phyloP scores from a whole-genome alignment of 2,329 filamentous ascomycete species.

The Hypomyces rosellus region DNA sequence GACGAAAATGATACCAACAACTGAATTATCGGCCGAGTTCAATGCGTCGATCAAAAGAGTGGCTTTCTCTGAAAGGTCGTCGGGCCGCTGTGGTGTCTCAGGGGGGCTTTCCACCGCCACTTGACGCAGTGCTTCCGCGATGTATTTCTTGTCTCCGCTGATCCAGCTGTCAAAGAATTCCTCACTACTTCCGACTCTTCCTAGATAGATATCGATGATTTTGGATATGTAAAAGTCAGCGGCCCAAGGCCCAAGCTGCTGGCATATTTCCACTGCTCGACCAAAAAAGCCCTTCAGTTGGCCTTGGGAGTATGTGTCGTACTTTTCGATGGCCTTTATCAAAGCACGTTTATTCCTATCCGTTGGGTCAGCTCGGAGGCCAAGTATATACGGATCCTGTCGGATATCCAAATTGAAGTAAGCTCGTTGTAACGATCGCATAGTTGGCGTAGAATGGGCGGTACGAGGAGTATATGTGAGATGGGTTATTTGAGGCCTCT shows the following conservation, averaged over 20 bases:
- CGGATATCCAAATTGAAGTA: constrained; percentile 45
- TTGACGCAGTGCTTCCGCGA: constrained; percentile 40
- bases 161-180: constrained; percentile 35
- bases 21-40: constrained; percentile 32
- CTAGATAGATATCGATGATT: constrained; percentile 34
- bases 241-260: constrained; percentile 62
- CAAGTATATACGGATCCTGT: constrained; percentile 54
- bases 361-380: constrained; percentile 36
- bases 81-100: constrained; percentile 8
- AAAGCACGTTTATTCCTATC: constrained; percentile 36
- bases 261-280: constrained; percentile 43
- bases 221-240: constrained; percentile 57
- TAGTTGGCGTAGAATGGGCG: constrained; percentile 24
- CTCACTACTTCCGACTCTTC: constrained; percentile 14
- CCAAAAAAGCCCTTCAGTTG: constrained; percentile 51
- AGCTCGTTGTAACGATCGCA: constrained; percentile 38
- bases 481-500: constrained; percentile 52
- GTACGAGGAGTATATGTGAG: constrained; percentile 24
- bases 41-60: constrained; percentile 47
- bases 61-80: constrained; percentile 52
- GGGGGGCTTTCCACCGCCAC: constrained; percentile 20
- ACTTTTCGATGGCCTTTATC: constrained; percentile 30
- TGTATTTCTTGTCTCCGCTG: constrained; percentile 48
- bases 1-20: constrained; percentile 62
- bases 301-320: constrained; percentile 45